phyloP scores from a whole-genome alignment of 192 early-diverging fungal genomes.

The Phlyctochytrium arcticum region DNA sequence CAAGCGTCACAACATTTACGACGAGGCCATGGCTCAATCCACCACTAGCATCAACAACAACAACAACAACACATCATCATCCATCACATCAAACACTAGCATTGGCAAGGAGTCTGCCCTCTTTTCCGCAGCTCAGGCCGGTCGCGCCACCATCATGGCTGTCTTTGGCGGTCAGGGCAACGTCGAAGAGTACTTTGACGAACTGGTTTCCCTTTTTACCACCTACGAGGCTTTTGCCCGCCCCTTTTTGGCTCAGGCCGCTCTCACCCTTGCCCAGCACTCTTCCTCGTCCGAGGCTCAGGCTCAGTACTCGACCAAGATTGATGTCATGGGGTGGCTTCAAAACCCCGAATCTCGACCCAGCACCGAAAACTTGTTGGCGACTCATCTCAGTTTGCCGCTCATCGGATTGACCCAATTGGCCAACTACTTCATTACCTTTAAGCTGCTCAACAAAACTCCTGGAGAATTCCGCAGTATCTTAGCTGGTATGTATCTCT shows the following conservation, averaged over 20 bases:
- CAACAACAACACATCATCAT: too few species aligned
- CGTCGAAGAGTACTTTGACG: slow-evolving; percentile 91
- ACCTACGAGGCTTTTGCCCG: slow-evolving; percentile 76
- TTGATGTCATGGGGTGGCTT: slow-evolving; percentile 86
- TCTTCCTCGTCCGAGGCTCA: slow-evolving; percentile 33
- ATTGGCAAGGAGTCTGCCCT: slow-evolving; percentile 71
- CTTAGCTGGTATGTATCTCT: slow-evolving; percentile 48
- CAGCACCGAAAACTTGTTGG: slow-evolving; percentile 71
- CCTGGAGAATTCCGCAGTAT: slow-evolving; percentile 46
- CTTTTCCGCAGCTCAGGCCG: slow-evolving; percentile 58
- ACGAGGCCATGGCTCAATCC: slow-evolving; percentile 35
- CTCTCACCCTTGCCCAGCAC: slow-evolving; percentile 63
- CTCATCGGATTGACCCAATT: slow-evolving; percentile 90
- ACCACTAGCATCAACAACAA: too few species aligned
- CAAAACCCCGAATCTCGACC: slow-evolving; percentile 72
- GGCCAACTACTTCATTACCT: slow-evolving; percentile 80
- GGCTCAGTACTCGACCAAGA: slow-evolving; percentile 27
- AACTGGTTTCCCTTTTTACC: slow-evolving; percentile 72
- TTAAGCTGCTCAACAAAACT: slow-evolving; percentile 51
- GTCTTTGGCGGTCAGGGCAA: slow-evolving; percentile 97
- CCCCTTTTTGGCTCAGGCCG: slow-evolving; percentile 63
- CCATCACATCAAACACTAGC: too few species aligned
- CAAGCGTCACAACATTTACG: slow-evolving; percentile 36
- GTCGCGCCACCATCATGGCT: slow-evolving; percentile 65
- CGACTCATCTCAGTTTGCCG: slow-evolving; percentile 77